Evolutionary conservation across 2,329 filamentous ascomycete genomes (phyloP).

Genomic region (Fusarium humuli): DNA sequence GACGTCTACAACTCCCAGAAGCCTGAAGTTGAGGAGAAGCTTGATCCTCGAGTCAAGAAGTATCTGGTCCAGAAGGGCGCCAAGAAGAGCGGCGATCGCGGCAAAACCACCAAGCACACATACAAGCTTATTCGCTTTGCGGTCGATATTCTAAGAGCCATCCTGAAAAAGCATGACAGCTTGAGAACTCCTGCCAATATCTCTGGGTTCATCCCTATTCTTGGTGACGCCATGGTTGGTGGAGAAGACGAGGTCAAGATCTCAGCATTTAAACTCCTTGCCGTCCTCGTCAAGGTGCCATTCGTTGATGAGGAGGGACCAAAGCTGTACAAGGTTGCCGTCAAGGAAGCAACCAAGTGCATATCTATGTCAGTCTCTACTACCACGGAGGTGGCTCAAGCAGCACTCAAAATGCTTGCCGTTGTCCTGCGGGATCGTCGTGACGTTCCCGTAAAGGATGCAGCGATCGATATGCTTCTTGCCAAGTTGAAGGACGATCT

Average conservation of each 20-base stretch:
- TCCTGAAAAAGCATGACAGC: constrained; percentile 86
- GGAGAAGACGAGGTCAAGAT: constrained; percentile 94
- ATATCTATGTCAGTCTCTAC: constrained; percentile 83
- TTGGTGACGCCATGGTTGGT: constrained; percentile 86
- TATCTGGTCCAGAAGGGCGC: constrained; percentile 86
- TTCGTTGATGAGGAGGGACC: constrained; percentile 76
- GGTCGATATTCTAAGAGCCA: constrained; percentile 84
- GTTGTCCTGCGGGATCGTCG: constrained; percentile 85
- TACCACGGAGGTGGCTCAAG: constrained; percentile 85
- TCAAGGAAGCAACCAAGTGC: constrained; percentile 84
- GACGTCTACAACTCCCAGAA: constrained; percentile 79
- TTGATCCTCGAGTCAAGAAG: constrained; percentile 72
- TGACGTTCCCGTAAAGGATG: constrained; percentile 81
- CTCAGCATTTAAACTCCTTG: constrained; percentile 85
- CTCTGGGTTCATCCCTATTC: constrained; percentile 85
- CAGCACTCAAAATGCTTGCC: constrained; percentile 87
- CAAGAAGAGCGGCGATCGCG: constrained; percentile 78
- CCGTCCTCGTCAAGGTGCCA: constrained; percentile 85
- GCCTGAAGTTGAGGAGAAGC: constrained; percentile 62
- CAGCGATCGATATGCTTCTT: constrained; percentile 84
- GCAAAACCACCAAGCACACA: constrained; percentile 79
- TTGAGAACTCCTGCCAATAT: constrained; percentile 84
- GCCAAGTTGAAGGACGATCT: constrained; percentile 87
- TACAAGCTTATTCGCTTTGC: constrained; percentile 92
- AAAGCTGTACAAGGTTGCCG: constrained; percentile 78